Evolutionary conservation across 1,284 basidiomycete genomes (phyloP).

Genomic region (Apiotrichum akiyoshidainum): DNA sequence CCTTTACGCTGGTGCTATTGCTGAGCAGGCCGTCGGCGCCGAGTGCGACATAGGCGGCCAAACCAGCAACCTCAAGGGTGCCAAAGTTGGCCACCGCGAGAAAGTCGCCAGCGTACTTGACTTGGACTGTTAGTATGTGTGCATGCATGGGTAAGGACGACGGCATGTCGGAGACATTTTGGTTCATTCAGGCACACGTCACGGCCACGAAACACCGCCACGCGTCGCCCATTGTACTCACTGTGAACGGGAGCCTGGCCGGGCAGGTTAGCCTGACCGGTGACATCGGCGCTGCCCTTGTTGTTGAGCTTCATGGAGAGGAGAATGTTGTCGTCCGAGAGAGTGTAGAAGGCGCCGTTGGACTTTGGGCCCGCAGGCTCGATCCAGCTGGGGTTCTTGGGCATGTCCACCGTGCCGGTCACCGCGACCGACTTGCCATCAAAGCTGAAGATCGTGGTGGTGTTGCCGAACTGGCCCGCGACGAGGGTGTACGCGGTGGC

Average conservation of each 20-base stretch:
- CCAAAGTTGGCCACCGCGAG: slow-evolving; percentile 17
- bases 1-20: neutral
- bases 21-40: neutral
- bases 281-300: neutral
- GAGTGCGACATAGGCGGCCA: slow-evolving; percentile 11
- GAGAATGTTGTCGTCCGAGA: slow-evolving; percentile 34
- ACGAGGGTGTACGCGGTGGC: slow-evolving; percentile 30
- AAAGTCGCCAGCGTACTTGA: neutral
- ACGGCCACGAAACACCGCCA: too few species aligned
- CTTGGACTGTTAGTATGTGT: neutral
- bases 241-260: neutral
- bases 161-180: too few species aligned
- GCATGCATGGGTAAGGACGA: neutral
- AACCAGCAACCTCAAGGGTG: slow-evolving; percentile 27
- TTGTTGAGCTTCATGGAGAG: slow-evolving; percentile 8
- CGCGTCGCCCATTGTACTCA: neutral
- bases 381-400: slow-evolving; percentile 38
- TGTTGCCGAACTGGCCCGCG: slow-evolving; percentile 33
- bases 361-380: slow-evolving; percentile 8
- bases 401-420: slow-evolving; percentile 5
- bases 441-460: slow-evolving; percentile 33
- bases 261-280: neutral
- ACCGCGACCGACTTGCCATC: slow-evolving; percentile 18
- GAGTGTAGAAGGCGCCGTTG: slow-evolving; percentile 27
- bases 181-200: too few species aligned